Percentiles rank a stretch among this genome's conserved stretches.
These are phyloP conservation scores for Erodium texanum DNA, from an alignment of 441 rosid genomes.

Conservation along the genomic window DNA sequence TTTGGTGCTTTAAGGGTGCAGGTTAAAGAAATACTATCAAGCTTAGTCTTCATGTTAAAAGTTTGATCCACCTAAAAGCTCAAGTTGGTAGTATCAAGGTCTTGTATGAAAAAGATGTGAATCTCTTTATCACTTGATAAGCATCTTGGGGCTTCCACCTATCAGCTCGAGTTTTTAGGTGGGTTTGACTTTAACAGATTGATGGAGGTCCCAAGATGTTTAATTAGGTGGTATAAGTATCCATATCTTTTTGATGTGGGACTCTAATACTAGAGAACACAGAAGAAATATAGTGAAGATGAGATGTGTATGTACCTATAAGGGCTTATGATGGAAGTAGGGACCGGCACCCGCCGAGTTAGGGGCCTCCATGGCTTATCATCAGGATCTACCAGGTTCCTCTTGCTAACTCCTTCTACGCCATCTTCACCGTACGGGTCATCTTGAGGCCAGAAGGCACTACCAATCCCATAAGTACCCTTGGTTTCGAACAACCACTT, in stretches of 20 bases:
- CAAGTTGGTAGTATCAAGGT: no score
- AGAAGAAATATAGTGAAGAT: no score
- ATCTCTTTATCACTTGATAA: neutral
- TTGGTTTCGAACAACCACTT: constrained; percentile 88
- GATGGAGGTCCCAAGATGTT: no score
- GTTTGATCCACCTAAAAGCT: no score
- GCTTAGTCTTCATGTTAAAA: no score
- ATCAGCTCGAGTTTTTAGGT: neutral
- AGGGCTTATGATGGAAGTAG: constrained; percentile 75
- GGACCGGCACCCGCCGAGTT: constrained; percentile 46
- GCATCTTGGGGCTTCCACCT: neutral
- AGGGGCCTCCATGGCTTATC: constrained; percentile 61
- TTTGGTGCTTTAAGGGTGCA: no score
- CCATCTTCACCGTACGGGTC: constrained; percentile 51
- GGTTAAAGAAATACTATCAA: no score
- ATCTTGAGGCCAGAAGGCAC: constrained; percentile 85
- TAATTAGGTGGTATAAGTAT: no score
- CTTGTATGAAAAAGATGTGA: no score
- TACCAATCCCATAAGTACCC: constrained; percentile 83
- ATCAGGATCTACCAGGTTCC: constrained; percentile 52
- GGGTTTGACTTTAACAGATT: no score
- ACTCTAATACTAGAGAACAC: no score
- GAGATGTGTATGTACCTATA: constrained; percentile 43
- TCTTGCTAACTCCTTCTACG: constrained; percentile 38
- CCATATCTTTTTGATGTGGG: no score